Evolutionary conservation across 768 basidiomycete species (phyloP).

Genomic region (Hydnum rufescens): DNA sequence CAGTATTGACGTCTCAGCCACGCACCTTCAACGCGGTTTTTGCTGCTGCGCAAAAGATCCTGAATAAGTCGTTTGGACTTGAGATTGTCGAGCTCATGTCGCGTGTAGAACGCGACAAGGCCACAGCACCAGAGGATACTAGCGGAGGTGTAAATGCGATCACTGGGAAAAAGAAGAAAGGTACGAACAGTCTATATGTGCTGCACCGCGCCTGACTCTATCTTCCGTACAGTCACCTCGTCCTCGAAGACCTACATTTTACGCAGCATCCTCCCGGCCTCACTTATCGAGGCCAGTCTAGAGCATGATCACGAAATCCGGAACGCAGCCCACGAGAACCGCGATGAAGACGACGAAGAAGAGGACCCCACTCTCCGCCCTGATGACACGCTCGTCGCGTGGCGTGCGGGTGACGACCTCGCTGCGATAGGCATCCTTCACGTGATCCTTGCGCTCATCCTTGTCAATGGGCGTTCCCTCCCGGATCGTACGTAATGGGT

Average conservation of each 20-base stretch:
- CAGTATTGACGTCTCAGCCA: constrained; percentile 30
- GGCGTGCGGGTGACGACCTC: constrained; percentile 48
- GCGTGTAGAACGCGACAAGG: constrained; percentile 34
- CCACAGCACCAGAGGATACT: constrained; percentile 17
- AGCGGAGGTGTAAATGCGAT: constrained; percentile 25
- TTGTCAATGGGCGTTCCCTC: constrained; percentile 60
- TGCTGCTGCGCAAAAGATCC: constrained; percentile 36
- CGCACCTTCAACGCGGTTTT: constrained; percentile 50
- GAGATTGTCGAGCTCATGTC: constrained; percentile 63
- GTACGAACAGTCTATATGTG: constrained; percentile 18
- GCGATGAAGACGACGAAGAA: constrained; percentile 28
- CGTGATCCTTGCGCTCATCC: constrained; percentile 60
- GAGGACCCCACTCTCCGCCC: constrained; percentile 31
- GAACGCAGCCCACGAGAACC: constrained; percentile 32
- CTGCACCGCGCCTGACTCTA: not conserved
- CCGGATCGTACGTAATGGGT: constrained; percentile 41
- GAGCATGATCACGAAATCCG: constrained; percentile 25
- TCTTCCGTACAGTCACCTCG: constrained; percentile 18
- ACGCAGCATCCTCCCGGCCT: constrained; percentile 45
- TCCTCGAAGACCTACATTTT: constrained; percentile 71
- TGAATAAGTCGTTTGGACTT: constrained; percentile 56
- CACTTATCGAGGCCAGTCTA: constrained; percentile 41
- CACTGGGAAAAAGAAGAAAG: constrained; percentile 34
- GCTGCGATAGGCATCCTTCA: constrained; percentile 51
- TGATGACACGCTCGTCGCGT: constrained; percentile 54